phyloP scores from a whole-genome alignment of 306 rosid species.

The Vigna angularis region DNA sequence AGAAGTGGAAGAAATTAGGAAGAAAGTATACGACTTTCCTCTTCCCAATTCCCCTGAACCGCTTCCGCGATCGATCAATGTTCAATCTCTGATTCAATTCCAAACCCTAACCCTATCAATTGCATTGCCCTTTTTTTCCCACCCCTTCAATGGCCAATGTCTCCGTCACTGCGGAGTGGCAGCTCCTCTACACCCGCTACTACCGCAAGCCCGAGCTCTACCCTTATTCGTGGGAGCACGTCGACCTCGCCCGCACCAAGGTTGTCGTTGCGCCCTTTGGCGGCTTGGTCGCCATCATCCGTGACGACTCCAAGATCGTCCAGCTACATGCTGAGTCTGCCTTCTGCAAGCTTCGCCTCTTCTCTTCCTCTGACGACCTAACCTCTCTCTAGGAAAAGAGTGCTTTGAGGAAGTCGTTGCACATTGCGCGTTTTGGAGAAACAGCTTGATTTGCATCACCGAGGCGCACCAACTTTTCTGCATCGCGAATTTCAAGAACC shows the following conservation, averaged over 20 bases:
- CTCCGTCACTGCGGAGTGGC: slow-evolving; percentile 98
- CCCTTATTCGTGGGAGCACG: slow-evolving; percentile 73
- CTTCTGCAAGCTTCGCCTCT: slow-evolving; percentile 90
- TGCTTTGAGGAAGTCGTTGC: slow-evolving; percentile 85
- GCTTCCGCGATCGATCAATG: too few relatives aligned
- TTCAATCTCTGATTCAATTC: too few relatives aligned
- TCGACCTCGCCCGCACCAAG: slow-evolving; percentile 86
- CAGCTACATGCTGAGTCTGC: slow-evolving; percentile 96
- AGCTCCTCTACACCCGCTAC: slow-evolving; percentile 90
- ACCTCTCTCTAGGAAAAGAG: slow-evolving; percentile 80
- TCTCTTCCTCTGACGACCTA: slow-evolving; percentile 80
- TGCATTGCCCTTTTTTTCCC: neutral
- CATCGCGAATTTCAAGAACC: slow-evolving; percentile 74
- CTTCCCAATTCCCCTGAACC: too few relatives aligned
- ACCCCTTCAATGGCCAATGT: slow-evolving; percentile 72
- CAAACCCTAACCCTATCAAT: too few relatives aligned
- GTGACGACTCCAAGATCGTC: slow-evolving; percentile 98
- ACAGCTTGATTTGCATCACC: slow-evolving; percentile 80
- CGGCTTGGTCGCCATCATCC: slow-evolving; percentile 88
- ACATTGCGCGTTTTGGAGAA: slow-evolving; percentile 88
- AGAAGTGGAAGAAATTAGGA: too few relatives aligned
- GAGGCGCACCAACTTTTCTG: slow-evolving; percentile 71
- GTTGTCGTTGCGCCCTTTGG: slow-evolving; percentile 94
- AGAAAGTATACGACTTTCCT: too few relatives aligned
- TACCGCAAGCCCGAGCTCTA: slow-evolving; percentile 87